These are phyloP conservation scores for Nakazawaea wickerhamii DNA, from an alignment of 805 yeast genomes.

Conservation along the genomic window DNA sequence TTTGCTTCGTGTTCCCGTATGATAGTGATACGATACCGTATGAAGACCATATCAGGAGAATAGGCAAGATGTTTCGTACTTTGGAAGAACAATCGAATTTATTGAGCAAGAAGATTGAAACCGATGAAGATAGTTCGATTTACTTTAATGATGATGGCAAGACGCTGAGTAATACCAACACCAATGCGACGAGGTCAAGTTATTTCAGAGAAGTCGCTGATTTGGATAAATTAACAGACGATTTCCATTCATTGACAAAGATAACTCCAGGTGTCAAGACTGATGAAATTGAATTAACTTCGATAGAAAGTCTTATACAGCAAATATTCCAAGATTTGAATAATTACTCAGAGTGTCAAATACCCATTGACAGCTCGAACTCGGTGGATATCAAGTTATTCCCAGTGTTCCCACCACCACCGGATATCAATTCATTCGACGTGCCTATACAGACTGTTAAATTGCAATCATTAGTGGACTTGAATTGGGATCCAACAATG, in stretches of 20 bases:
- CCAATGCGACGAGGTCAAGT: conserved; percentile 16
- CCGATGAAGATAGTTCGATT: conserved; percentile 34
- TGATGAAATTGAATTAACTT: conserved; percentile 26
- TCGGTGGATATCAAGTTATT: conserved; percentile 91
- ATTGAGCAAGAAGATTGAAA: conserved; percentile 50
- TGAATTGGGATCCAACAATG: conserved; percentile 98
- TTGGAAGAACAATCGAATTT: conserved; percentile 84
- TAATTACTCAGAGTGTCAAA: conserved; percentile 92
- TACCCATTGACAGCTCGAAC: conserved; percentile 85
- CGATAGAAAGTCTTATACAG: conserved; percentile 73
- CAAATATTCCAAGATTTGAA: conserved; percentile 93
- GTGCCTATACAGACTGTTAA: conserved; percentile 91
- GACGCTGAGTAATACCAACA: conserved; percentile 9
- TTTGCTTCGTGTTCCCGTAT: conserved; percentile 85
- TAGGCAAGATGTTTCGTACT: conserved; percentile 85
- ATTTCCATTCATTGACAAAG: conserved; percentile 1
- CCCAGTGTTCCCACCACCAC: conserved; percentile 81
- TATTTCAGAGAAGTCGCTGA: conserved; percentile 28
- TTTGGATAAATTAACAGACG: conserved; percentile 17
- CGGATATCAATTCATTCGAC: conserved; percentile 69
- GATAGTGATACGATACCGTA: conserved; percentile 79
- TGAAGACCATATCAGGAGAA: conserved; percentile 75
- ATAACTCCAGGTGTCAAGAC: conserved; percentile 19
- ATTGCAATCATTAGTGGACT: conserved; percentile 67
- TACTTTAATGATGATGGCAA: conserved; percentile 30